Base-by-base conservation (phyloP, 495 filamentous ascomycete species). In the Podospora australis region DNA sequence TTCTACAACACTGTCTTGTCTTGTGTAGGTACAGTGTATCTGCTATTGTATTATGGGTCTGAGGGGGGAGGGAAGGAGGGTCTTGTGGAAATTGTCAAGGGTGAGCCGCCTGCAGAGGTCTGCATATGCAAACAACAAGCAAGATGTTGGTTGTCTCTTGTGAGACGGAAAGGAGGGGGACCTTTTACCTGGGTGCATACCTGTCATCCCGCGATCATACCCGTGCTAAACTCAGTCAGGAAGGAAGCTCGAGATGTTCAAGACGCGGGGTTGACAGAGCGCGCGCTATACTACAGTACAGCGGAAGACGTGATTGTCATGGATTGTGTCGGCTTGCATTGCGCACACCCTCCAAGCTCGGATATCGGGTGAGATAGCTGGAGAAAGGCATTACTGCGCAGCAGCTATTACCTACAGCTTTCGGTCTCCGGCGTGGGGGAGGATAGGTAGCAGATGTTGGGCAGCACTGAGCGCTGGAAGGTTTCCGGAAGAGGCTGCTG, bases 171-270 rank as follows among this genome's bases (percentile, higher is more conserved):
- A n/a, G n/a, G n/a, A n/a, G n/a, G n/a, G n/a, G n/a, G n/a, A n/a
- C n/a, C n/a, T n/a, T n/a, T n/a, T n/a, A n/a, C n/a, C n/a, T n/a
- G n/a, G n/a, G n/a, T n/a, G n/a, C n/a, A n/a, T n/a, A n/a, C n/a
- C 23, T 20, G 16, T 11, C 17, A 40, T 40, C 17, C 38, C 40
- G 40, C 47, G 50, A 54, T 51, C 42, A 42, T 41, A 50, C 49
- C 48, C 38, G 23, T 17, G 52, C 57, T 57, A 60, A 39, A 26
- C 57, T 44, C 26, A 44, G 48, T 36, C 48, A 50, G 57, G 57
- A 60, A 60, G 44, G 49, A 41, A 44, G 42, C 34, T 24, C 20
- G 32, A 26, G 34, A 30, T 20, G 6, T 39, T 38, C 17, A 23
- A 16, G 19, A 22, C 52, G 47, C 52, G 42, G 47, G 48, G 52